Evolutionary conservation across 108 stramenopile genomes (phyloP), one percentile per base, ranked within the genome.

Genomic region (Conticribra guillardii): DNA sequence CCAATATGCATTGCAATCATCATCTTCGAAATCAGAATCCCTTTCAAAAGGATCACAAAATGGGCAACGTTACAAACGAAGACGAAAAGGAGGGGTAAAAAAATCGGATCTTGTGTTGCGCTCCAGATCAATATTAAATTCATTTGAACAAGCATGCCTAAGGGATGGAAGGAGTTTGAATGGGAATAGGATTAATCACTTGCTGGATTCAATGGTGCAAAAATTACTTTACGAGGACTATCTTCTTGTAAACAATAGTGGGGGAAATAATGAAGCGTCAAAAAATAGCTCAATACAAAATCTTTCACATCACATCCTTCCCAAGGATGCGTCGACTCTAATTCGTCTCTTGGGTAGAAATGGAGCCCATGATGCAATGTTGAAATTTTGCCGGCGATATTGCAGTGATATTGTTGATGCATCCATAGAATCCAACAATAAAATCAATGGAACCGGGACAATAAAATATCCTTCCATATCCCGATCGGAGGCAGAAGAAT

Each of bases 291-390:
- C 5, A 41, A 11, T 41, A 41, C 32, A 62, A 29, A 27, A 60
- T 51, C 54, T 74, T 11, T 47, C 73, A 19, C 18, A 28, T 16
- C 45, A 34, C 1, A 64, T 76, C 16, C 17, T 45, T 19, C 69
- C 75, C 3, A 44, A 49, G 41, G 75, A 76, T 64, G 69, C 61
- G 8, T 71, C 76, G 1, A 57, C 54, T 32, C 37, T 71, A 16
- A 66, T 77, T 31, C 61, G 70, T 1, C 64, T 77, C 1, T 27
- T 77, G 55, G 76, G 76, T 31, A 57, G 68, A 46, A 18, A 65
- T 27, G 18, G 55, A 30, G 70, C 69, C 11, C 31, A 56, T 24
- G 65, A 66, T 30, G 64, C 71, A 0, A 78, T 78, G 76, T 49
- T 78, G 5, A 5, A 47, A 59, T 78, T 78, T 65, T 50, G 54